Evolutionary conservation across 345 rosid genomes (phyloP).

Genomic region (Hibiscus tridactylites): DNA sequence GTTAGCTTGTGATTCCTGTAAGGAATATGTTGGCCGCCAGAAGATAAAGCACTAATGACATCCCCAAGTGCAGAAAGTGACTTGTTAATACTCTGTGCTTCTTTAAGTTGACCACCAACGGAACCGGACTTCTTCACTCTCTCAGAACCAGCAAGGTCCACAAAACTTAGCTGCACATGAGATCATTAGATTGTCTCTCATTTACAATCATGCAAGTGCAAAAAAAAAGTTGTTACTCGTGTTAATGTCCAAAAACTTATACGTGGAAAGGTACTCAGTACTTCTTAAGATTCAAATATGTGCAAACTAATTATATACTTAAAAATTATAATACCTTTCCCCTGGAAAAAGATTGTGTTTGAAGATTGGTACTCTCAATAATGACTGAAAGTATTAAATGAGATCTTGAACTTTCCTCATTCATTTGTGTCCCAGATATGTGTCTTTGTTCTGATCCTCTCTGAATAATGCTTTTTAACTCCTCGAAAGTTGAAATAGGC

Average conservation of each 20-base stretch:
- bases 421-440: slow-evolving; percentile 89
- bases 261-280: neutral
- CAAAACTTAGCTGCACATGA: slow-evolving; percentile 78
- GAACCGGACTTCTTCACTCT: slow-evolving; percentile 95
- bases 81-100: slow-evolving; percentile 95
- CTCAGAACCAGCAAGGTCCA: slow-evolving; percentile 97
- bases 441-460: slow-evolving; percentile 83
- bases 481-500: slow-evolving; percentile 65
- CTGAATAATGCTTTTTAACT: slow-evolving; percentile 56
- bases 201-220: neutral
- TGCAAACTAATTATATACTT: neutral
- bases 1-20: slow-evolving; percentile 93
- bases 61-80: slow-evolving; percentile 95
- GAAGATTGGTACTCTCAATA: slow-evolving; percentile 89
- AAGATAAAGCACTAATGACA: slow-evolving; percentile 86
- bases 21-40: slow-evolving; percentile 82
- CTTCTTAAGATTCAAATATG: neutral
- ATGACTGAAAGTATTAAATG: slow-evolving; percentile 81
- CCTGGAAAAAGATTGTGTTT: slow-evolving; percentile 78
- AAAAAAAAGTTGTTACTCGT: neutral
- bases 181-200: neutral
- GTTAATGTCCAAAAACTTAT: neutral
- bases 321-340: slow-evolving; percentile 62
- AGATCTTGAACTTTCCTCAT: slow-evolving; percentile 94
- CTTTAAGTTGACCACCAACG: slow-evolving; percentile 75